Evolutionary conservation across 306 rosid genomes (phyloP).

Genomic region (Castanopsis chinensis): DNA sequence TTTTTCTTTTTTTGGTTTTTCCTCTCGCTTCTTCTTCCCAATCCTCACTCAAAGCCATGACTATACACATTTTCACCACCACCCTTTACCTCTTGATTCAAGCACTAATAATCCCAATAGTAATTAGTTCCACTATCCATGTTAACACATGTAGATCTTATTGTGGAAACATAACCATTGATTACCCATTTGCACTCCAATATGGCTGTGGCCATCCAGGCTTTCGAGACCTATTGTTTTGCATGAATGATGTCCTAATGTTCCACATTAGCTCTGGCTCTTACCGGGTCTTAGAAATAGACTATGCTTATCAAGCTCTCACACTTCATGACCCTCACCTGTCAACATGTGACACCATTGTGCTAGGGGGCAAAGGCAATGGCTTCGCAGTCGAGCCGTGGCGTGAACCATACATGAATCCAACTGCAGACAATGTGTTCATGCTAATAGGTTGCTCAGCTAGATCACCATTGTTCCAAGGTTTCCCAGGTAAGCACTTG

Average conservation of each 20-base stretch:
- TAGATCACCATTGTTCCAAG: slow-evolving; percentile 81
- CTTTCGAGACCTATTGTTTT: slow-evolving; percentile 78
- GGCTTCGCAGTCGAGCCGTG: slow-evolving; percentile 78
- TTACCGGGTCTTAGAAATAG: slow-evolving; percentile 80
- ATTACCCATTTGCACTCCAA: slow-evolving; percentile 77
- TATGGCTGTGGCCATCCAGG: slow-evolving; percentile 98
- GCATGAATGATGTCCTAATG: slow-evolving; percentile 90
- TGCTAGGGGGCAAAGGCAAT: slow-evolving; percentile 69
- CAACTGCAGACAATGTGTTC: slow-evolving; percentile 76
- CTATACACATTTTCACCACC: slow-evolving; percentile 10
- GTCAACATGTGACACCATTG: slow-evolving; percentile 72
- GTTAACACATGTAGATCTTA: slow-evolving; percentile 64
- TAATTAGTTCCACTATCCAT: slow-evolving; percentile 1
- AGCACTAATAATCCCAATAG: slow-evolving; percentile 18
- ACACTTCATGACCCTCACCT: slow-evolving; percentile 93
- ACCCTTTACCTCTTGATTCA: slow-evolving; percentile 31
- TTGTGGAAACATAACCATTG: slow-evolving; percentile 88
- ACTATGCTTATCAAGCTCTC: slow-evolving; percentile 81
- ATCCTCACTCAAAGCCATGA: slow-evolving; percentile 37
- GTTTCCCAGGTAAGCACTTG: slow-evolving; percentile 84
- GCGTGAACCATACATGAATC: slow-evolving; percentile 78
- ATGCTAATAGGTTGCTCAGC: slow-evolving; percentile 93
- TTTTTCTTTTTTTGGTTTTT: not conserved
- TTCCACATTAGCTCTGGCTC: slow-evolving; percentile 86
- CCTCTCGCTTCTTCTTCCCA: slow-evolving; percentile 7